Evolutionary conservation across 192 early-diverging fungal genomes (phyloP).

Genomic region (Geranomyces variabilis): DNA sequence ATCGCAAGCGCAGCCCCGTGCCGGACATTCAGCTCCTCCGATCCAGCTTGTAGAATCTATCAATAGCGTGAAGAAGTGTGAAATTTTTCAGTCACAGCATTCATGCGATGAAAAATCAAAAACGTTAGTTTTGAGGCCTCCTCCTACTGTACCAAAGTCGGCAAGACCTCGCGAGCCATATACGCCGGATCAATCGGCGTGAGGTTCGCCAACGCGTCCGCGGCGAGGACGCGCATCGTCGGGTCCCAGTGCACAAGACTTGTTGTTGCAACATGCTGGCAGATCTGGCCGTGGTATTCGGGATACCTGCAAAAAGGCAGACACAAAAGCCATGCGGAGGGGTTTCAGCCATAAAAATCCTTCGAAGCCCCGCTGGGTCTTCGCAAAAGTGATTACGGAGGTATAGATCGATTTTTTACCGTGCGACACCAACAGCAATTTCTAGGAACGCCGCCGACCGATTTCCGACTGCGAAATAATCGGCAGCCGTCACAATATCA

Average conservation of each 20-base stretch:
- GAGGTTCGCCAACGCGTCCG: slow-evolving; percentile 71
- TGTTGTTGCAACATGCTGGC: slow-evolving; percentile 68
- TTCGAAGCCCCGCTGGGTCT: too few species aligned
- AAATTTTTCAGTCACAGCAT: too few species aligned
- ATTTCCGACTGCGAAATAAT: slow-evolving; percentile 92
- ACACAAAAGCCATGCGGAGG: slow-evolving; percentile 1
- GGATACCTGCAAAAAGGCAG: slow-evolving; percentile 54
- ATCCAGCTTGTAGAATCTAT: slow-evolving; percentile 50
- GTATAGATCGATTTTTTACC: too few species aligned
- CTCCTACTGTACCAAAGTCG: slow-evolving; percentile 22
- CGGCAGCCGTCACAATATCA: slow-evolving; percentile 84
- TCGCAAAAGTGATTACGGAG: too few species aligned
- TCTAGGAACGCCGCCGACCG: slow-evolving; percentile 72
- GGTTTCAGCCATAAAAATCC: too few species aligned
- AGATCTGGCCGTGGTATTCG: slow-evolving; percentile 75
- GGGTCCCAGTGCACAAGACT: slow-evolving; percentile 89
- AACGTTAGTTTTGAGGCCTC: too few species aligned
- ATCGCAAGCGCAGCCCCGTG: slow-evolving; percentile 68
- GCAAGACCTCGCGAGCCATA: slow-evolving; percentile 23
- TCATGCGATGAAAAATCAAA: too few species aligned
- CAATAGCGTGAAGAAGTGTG: too few species aligned
- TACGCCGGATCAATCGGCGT: slow-evolving; percentile 43
- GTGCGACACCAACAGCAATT: slow-evolving; percentile 73
- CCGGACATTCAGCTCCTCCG: slow-evolving; percentile 52
- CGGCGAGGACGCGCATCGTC: slow-evolving; percentile 74